Evolutionary conservation across 257 asterid genomes (phyloP), one percentile per base, ranked within the genome.

Genomic region (Salvia hispanica): DNA sequence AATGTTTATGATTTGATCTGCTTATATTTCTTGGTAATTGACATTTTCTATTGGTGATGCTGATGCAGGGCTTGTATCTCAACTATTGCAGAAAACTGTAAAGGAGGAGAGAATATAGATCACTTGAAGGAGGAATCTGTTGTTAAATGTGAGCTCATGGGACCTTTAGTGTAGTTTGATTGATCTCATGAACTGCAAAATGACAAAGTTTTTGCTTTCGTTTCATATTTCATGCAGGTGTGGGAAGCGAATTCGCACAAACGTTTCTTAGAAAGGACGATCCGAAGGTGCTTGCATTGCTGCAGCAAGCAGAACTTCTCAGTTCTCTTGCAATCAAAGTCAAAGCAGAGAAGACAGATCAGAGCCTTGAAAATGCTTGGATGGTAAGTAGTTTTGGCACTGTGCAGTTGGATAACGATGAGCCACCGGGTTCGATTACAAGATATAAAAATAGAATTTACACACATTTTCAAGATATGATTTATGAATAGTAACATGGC

Each of bases 281-380:
- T 76, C 93, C 93, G 12, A 88, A 85, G 85, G 74, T 82, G 58
- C 81, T 77, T 48, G 93, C 89, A 5, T 66, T 91, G 91, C 76
- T 86, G 87, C 95, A 88, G 74, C 97, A 88, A 85, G 96, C 85
- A 36, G 90, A 91, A 72, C 65, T 91, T 63, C 96, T 91, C 13
- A 83, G 86, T 86, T 85, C 91, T 57, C 88, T 88, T 54, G 95
- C 96, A 21, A 71, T 77, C 62, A 86, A 85, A 85, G 91, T 92
- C 13, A 83, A 86, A 64, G 64, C 85, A 21, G 95, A 88, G 50
- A 88, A 80, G 64, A 84, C 87, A 12, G 83, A 80, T 44, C 93
- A 86, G 82, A 86, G 95, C 62, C 91, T 88, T 57, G 98, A 92
- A 78, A 83, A 51, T 77, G 96, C 98, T 48, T 92, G 98, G 97